phyloP scores from a whole-genome alignment of 306 rosid genomes.

The Trifolium fragiferum region DNA sequence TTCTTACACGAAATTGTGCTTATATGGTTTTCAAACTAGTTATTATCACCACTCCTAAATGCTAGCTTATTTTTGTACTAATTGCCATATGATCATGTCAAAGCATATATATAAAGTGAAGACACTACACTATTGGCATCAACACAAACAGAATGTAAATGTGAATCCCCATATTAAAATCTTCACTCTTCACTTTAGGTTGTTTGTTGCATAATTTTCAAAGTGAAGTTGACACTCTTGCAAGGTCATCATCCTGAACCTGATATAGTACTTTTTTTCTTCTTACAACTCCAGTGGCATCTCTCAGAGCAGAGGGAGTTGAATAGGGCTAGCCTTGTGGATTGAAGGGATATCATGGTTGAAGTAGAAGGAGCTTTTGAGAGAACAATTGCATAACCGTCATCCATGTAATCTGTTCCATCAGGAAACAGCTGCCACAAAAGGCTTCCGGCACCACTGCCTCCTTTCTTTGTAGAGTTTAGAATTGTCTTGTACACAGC shows the following conservation, averaged over 20 bases:
- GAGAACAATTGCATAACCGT: slow-evolving; percentile 85
- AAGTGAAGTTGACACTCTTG: slow-evolving; percentile 33
- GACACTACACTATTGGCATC: slow-evolving; percentile 28
- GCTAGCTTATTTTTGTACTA: slow-evolving; percentile 40
- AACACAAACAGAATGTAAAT: slow-evolving; percentile 28
- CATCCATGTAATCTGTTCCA: slow-evolving; percentile 96
- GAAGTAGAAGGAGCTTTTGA: slow-evolving; percentile 76
- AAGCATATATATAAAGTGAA: slow-evolving; percentile 4
- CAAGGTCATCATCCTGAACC: slow-evolving; percentile 42
- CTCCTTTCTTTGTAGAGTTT: slow-evolving; percentile 88
- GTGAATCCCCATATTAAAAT: neutral
- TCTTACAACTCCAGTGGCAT: slow-evolving; percentile 86
- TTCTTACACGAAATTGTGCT: neutral
- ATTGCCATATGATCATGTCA: slow-evolving; percentile 18
- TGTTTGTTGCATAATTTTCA: slow-evolving; percentile 26
- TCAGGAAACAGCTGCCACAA: slow-evolving; percentile 96
- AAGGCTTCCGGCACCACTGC: slow-evolving; percentile 89
- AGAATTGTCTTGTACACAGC: slow-evolving; percentile 69
- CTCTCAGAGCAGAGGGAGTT: slow-evolving; percentile 81
- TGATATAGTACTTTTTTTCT: slow-evolving; percentile 51
- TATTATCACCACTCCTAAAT: slow-evolving; percentile 4
- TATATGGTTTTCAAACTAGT: neutral
- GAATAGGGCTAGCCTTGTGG: slow-evolving; percentile 71
- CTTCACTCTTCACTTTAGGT: slow-evolving; percentile 26
- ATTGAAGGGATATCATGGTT: slow-evolving; percentile 75